Evolutionary conservation across 768 basidiomycete species (phyloP).

Genomic region (Sporobolomyces pararoseus): DNA sequence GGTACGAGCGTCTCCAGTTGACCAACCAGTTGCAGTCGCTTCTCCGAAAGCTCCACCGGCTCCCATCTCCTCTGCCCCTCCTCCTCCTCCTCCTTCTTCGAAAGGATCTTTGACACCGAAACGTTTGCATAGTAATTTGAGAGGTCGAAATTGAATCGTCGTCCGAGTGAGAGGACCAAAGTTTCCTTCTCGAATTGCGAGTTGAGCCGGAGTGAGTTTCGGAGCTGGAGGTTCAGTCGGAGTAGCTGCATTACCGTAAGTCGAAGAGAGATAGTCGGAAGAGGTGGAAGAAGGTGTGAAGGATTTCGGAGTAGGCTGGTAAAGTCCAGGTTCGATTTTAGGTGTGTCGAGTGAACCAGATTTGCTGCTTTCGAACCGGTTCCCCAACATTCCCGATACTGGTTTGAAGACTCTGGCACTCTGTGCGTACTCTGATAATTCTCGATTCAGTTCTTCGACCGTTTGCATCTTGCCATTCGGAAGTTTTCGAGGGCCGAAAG

Average conservation of each 20-base stretch:
- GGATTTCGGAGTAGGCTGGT: conserved; percentile 45
- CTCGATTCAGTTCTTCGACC: conserved; percentile 69
- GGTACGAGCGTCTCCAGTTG: conserved; percentile 9
- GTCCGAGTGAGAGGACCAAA: conserved; percentile 85
- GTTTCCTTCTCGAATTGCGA: conserved; percentile 82
- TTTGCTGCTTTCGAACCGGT: conserved; percentile 79
- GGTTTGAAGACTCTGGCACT: conserved; percentile 87
- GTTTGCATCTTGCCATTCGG: conserved; percentile 60
- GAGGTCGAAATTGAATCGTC: conserved; percentile 69
- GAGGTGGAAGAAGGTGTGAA: not conserved
- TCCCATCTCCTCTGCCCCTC: not conserved
- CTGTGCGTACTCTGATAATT: conserved; percentile 80
- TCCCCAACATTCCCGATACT: conserved; percentile 84
- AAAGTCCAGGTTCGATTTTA: conserved; percentile 48
- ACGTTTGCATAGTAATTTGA: conserved; percentile 80
- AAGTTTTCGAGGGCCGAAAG: conserved; percentile 45
- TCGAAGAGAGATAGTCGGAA: not conserved
- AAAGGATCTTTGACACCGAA: conserved; percentile 88
- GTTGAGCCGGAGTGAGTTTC: conserved; percentile 63
- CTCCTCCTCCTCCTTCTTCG: conserved; percentile 49
- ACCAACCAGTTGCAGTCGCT: conserved; percentile 22
- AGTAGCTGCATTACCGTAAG: conserved; percentile 8
- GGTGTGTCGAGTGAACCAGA: conserved; percentile 48
- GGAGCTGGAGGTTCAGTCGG: conserved; percentile 35
- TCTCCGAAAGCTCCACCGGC: conserved; percentile 27